Evolutionary conservation across 2,329 filamentous ascomycete genomes (phyloP).

Genomic region (Coniochaeta sp.): DNA sequence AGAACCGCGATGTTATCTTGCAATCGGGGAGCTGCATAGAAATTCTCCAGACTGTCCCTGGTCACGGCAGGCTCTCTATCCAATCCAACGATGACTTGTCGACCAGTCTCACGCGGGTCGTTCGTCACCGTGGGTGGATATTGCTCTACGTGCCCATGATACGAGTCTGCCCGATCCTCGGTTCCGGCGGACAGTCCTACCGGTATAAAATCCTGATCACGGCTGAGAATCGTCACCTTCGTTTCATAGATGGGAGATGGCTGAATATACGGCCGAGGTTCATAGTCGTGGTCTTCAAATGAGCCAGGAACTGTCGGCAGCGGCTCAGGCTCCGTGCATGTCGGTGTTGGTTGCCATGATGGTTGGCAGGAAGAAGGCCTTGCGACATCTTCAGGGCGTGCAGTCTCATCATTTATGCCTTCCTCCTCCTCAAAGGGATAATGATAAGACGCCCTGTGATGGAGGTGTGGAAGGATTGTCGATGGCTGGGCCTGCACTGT

Average conservation of each 20-base stretch:
- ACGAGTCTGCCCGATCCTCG: not conserved
- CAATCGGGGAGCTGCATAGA: conserved; percentile 22
- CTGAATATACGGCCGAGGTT: conserved; percentile 26
- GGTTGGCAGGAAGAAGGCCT: conserved; percentile 21
- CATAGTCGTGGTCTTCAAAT: conserved; percentile 27
- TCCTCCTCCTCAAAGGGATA: conserved; percentile 42
- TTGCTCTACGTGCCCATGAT: not conserved
- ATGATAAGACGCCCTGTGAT: conserved; percentile 35
- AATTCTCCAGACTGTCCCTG: conserved; percentile 21
- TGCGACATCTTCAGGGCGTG: conserved; percentile 32
- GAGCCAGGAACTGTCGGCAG: conserved; percentile 5
- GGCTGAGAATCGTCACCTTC: conserved; percentile 42
- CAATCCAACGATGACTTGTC: not conserved
- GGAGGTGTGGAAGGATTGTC: conserved; percentile 19
- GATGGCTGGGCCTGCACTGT: conserved; percentile 1
- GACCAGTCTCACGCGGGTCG: not conserved
- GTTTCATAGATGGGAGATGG: conserved; percentile 30
- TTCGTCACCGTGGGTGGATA: not conserved
- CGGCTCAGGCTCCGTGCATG: conserved; percentile 15
- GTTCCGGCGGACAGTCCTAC: not conserved
- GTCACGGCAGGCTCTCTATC: conserved; percentile 4
- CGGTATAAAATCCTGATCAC: conserved; percentile 29
- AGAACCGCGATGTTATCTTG: conserved; percentile 24
- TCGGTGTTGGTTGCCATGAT: conserved; percentile 18
- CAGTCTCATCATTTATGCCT: conserved; percentile 22